Conservation (phyloP, 2,329 filamentous ascomycete genomes). For the Lachnellula hyalina region DNA sequence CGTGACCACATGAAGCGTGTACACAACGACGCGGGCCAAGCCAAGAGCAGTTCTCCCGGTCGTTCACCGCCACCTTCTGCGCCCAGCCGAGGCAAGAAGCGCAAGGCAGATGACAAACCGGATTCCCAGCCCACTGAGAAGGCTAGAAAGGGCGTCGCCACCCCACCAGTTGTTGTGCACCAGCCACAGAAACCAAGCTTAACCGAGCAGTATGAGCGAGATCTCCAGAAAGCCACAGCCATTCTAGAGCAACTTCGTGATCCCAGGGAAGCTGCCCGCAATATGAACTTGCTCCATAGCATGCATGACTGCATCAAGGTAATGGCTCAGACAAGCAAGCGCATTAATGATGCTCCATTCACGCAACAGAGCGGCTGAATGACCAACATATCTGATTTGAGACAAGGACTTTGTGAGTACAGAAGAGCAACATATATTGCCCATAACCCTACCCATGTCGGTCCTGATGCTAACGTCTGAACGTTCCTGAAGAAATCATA, state of each 20-base stretch:
- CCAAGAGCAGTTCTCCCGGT: conserved; percentile 24
- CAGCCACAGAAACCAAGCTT: conserved; percentile 25
- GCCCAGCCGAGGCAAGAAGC: conserved; percentile 25
- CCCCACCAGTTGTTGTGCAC: conserved; percentile 20
- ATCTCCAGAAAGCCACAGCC: conserved; percentile 21
- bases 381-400: background rate
- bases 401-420: conserved; percentile 19
- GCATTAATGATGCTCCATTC: conserved; percentile 21
- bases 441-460: background rate
- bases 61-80: conserved; percentile 23
- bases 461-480: background rate
- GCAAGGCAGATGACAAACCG: conserved; percentile 25
- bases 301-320: conserved; percentile 26
- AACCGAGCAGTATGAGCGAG: conserved; percentile 26
- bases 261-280: conserved; percentile 20
- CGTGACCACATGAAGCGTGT: conserved; percentile 97
- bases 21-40: conserved; percentile 49
- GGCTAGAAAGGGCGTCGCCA: conserved; percentile 22
- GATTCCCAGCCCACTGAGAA: conserved; percentile 23
- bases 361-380: conserved; percentile 25
- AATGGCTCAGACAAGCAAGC: conserved; percentile 27
- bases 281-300: conserved; percentile 21
- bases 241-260: conserved; percentile 27
- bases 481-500: background rate
- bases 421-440: background rate